A percentile compares a stretch with the other conserved stretches of the same genome.
Conservation (phyloP, 2,329 filamentous ascomycete genomes). For the Apiospora phragmitis region DNA sequence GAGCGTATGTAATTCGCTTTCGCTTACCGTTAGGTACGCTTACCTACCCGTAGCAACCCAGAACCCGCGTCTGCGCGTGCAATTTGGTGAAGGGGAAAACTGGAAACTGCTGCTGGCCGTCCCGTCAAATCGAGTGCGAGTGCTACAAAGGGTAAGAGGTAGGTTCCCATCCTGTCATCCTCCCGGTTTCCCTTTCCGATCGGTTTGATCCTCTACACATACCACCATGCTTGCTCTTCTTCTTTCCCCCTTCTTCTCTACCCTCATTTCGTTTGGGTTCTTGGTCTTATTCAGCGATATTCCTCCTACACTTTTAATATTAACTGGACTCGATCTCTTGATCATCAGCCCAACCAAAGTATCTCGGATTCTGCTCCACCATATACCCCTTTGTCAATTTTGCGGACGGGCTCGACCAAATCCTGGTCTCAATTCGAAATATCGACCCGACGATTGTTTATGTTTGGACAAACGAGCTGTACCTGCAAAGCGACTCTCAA, state of each 20-base stretch:
- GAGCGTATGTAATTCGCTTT: slow-evolving; percentile 4
- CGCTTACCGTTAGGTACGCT: background rate
- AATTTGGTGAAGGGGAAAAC: background rate
- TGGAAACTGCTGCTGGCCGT: background rate
- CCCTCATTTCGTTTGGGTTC: background rate
- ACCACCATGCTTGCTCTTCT: background rate
- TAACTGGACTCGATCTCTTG: background rate
- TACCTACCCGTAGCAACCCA: background rate
- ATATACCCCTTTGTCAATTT: background rate
- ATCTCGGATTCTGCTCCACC: background rate
- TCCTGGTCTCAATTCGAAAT: background rate
- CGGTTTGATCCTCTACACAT: background rate
- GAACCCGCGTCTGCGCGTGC: background rate
- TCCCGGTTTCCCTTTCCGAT: background rate
- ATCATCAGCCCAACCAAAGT: background rate
- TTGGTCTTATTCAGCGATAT: background rate
- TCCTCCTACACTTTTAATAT: background rate
- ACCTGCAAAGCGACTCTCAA: background rate
- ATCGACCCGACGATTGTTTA: background rate
- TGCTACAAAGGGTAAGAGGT: background rate
- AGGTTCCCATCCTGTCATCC: background rate
- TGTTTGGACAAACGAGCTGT: background rate
- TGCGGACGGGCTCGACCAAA: background rate
- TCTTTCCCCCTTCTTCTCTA: background rate
- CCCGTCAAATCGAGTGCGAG: background rate